Conservation (phyloP, 169 alveolate genomes). For the Hepatocystis sp. region DNA sequence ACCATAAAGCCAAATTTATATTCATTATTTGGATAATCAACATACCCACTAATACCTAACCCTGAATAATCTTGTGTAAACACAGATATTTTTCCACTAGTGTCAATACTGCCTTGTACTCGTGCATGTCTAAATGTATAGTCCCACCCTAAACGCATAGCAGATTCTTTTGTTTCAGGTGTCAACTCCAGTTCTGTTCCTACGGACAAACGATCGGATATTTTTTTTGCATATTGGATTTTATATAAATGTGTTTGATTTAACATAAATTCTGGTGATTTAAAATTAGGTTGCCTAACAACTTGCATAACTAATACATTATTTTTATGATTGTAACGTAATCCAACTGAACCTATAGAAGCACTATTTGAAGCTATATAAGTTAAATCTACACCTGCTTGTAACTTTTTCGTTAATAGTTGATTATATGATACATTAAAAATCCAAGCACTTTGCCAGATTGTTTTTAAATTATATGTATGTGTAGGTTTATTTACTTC, state of each 20-base stretch:
- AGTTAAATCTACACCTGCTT: conserved; percentile 92
- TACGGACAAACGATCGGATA: conserved; percentile 90
- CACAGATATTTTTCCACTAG: conserved; percentile 91
- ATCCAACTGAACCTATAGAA: conserved; percentile 91
- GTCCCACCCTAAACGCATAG: conserved; percentile 91
- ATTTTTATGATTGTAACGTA: conserved; percentile 87
- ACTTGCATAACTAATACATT: conserved; percentile 83
- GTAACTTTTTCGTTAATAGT: conserved; percentile 85
- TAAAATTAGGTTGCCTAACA: conserved; percentile 91
- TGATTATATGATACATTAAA: conserved; percentile 90
- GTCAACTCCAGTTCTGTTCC: conserved; percentile 92
- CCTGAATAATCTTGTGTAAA: conserved; percentile 91
- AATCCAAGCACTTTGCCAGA: conserved; percentile 93
- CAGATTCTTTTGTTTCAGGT: conserved; percentile 86
- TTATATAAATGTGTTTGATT: conserved; percentile 83
- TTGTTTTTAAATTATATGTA: conserved; percentile 88
- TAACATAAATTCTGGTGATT: conserved; percentile 82
- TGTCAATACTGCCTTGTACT: conserved; percentile 93
- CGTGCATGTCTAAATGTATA: conserved; percentile 93
- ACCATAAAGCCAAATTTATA: conserved; percentile 93
- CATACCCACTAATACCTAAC: conserved; percentile 92
- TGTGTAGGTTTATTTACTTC: conserved; percentile 87
- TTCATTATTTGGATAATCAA: conserved; percentile 90
- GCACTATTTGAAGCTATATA: conserved; percentile 91
- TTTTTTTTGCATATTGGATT: conserved; percentile 86